Percentiles rank a stretch among this genome's conserved stretches.
phyloP scores from a whole-genome alignment of 768 basidiomycete genomes.

The Mycena amicta region DNA sequence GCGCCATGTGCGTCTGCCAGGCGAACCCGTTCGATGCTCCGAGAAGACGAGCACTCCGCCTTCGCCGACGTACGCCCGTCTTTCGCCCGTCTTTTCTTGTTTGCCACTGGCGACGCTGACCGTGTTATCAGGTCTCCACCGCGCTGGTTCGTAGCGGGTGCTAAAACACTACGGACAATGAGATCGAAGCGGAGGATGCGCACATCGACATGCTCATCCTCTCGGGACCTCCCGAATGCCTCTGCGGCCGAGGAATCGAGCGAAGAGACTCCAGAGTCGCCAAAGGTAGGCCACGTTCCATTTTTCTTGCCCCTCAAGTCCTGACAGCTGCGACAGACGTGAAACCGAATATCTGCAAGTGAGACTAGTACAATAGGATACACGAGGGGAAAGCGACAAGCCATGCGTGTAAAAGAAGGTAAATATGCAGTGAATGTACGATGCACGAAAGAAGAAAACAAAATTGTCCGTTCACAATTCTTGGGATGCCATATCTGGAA shows the following conservation, averaged over 20 bases:
- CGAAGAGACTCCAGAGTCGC: neutral
- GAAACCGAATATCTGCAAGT: no score
- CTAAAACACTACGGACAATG: conserved; percentile 13
- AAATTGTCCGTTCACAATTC: no score
- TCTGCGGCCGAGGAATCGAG: neutral
- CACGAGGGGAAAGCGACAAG: neutral
- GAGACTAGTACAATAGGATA: neutral
- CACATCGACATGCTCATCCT: conserved; percentile 6
- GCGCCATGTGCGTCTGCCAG: conserved; percentile 52
- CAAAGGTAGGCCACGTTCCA: neutral
- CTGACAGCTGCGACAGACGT: no score
- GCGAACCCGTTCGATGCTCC: conserved; percentile 31
- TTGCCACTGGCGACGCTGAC: neutral
- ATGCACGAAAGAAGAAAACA: conserved; percentile 23
- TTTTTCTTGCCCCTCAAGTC: no score
- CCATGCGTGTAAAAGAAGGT: neutral
- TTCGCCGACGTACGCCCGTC: conserved; percentile 20
- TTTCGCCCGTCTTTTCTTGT: neutral
- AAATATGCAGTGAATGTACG: conserved; percentile 1
- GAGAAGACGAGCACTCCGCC: conserved; percentile 21
- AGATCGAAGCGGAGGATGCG: conserved; percentile 6
- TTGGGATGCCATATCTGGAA: conserved; percentile 23
- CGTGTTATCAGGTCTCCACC: conserved; percentile 17
- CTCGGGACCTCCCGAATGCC: neutral
- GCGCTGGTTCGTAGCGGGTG: conserved; percentile 16